These are phyloP conservation scores for Mrakia hoshinonis DNA, from an alignment of 768 basidiomycete species.

Conservation along the genomic window DNA sequence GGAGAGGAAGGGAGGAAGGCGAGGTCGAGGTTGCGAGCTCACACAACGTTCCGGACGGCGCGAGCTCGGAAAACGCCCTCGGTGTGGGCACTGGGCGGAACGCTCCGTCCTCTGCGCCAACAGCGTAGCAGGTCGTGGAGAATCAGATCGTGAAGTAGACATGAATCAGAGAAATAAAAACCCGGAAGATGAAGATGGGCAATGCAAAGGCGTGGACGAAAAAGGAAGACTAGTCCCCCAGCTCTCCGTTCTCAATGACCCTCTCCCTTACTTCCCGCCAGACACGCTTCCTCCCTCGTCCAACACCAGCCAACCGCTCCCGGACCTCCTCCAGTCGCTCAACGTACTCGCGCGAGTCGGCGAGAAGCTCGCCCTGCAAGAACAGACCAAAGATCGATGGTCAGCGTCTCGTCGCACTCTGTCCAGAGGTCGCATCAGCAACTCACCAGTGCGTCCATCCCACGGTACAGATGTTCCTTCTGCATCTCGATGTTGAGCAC, in stretches of 20 bases:
- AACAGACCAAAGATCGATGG: constrained; percentile 26
- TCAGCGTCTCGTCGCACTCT: background rate
- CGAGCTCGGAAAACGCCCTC: background rate
- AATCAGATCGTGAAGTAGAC: too few relatives aligned
- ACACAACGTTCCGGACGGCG: too few relatives aligned
- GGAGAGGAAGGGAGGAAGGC: too few relatives aligned
- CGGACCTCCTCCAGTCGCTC: constrained; percentile 76
- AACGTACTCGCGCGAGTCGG: constrained; percentile 77
- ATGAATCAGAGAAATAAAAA: too few relatives aligned
- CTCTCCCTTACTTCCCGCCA: constrained; percentile 70
- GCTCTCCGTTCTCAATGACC: constrained; percentile 24
- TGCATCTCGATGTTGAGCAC: constrained; percentile 21
- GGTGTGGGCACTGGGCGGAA: too few relatives aligned
- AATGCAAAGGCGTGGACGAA: background rate
- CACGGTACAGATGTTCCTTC: constrained; percentile 21
- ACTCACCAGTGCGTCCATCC: constrained; percentile 28
- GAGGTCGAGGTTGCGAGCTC: too few relatives aligned
- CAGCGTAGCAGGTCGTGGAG: too few relatives aligned
- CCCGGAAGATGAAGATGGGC: too few relatives aligned
- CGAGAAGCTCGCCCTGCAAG: constrained; percentile 63
- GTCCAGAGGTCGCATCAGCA: too few relatives aligned
- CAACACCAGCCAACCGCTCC: constrained; percentile 66
- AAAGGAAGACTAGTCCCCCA: constrained; percentile 1
- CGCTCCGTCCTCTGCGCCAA: too few relatives aligned
- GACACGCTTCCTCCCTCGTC: constrained; percentile 59